These are phyloP conservation scores for Starmera caribaea DNA, from an alignment of 805 yeast species.

Conservation along the genomic window DNA sequence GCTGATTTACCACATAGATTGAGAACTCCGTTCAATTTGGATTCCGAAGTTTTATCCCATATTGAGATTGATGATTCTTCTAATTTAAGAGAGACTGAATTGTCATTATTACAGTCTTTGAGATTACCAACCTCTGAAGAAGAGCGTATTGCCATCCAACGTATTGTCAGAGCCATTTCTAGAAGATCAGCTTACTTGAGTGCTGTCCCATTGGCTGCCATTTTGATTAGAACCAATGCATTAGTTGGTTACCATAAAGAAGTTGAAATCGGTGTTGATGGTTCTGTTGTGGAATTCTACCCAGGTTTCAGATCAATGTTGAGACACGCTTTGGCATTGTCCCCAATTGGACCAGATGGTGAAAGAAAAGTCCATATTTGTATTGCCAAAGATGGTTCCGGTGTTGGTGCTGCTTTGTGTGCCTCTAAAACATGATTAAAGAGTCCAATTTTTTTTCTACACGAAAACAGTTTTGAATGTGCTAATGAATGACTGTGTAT, in stretches of 20 bases:
- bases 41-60: conserved; percentile 76
- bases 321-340: conserved; percentile 64
- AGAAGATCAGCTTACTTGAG: conserved; percentile 84
- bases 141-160: conserved; percentile 70
- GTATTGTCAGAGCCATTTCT: conserved; percentile 68
- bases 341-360: conserved; percentile 65
- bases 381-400: conserved; percentile 91
- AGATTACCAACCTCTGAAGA: conserved; percentile 59
- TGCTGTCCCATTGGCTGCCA: conserved; percentile 84
- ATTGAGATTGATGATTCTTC: conserved; percentile 81
- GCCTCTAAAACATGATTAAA: conserved; percentile 31
- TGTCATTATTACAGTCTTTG: conserved; percentile 54
- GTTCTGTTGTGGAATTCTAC: conserved; percentile 86
- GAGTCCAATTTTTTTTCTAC: too few relatives aligned
- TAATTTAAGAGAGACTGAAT: conserved; percentile 58
- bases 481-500: too few relatives aligned
- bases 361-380: conserved; percentile 67
- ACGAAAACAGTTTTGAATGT: too few relatives aligned
- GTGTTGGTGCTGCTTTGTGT: conserved; percentile 95
- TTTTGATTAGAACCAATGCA: conserved; percentile 56
- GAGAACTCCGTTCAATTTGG: conserved; percentile 67
- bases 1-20: conserved; percentile 46
- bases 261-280: conserved; percentile 93
- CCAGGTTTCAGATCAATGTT: conserved; percentile 81
- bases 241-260: conserved; percentile 53